A percentile compares a stretch with the other conserved stretches of the same genome.
phyloP scores from a whole-genome alignment of 345 rosid genomes.

The Linum usitatissimum region DNA sequence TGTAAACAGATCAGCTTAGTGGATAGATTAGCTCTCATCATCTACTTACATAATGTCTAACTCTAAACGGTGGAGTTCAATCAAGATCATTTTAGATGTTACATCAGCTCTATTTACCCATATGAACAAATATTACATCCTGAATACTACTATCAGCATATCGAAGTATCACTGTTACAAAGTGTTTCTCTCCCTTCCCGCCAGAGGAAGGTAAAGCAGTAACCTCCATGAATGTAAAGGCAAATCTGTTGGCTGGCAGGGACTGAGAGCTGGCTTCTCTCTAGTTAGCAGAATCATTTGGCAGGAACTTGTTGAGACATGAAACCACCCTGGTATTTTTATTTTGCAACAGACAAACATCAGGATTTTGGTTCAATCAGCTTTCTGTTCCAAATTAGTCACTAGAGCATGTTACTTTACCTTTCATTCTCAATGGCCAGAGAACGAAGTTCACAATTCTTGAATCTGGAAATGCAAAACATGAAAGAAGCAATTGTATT shows the following conservation, averaged over 20 bases:
- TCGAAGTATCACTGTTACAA: not conserved
- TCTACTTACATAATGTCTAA: not conserved
- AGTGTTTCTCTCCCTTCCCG: not conserved
- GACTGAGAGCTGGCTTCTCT: not conserved
- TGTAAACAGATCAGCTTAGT: not conserved
- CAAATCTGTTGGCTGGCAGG: not conserved
- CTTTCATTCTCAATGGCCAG: not conserved
- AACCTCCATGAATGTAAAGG: not conserved
- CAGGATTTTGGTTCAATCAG: not conserved
- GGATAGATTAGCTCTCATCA: not conserved
- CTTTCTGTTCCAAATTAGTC: not conserved
- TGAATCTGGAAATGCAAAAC: not conserved
- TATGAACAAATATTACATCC: not conserved
- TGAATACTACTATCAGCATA: not conserved
- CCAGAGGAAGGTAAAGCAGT: not conserved
- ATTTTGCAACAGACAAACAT: not conserved
- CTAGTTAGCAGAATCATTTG: not conserved
- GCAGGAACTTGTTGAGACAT: not conserved
- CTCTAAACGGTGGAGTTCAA: not conserved
- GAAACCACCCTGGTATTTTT: not conserved
- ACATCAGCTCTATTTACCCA: not conserved
- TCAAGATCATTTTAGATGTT: not conserved
- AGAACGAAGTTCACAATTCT: slow-evolving; percentile 2
- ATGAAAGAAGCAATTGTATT: not conserved
- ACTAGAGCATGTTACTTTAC: not conserved